Base-by-base conservation (phyloP, 768 basidiomycete species). In the Pisolithus sp. region DNA sequence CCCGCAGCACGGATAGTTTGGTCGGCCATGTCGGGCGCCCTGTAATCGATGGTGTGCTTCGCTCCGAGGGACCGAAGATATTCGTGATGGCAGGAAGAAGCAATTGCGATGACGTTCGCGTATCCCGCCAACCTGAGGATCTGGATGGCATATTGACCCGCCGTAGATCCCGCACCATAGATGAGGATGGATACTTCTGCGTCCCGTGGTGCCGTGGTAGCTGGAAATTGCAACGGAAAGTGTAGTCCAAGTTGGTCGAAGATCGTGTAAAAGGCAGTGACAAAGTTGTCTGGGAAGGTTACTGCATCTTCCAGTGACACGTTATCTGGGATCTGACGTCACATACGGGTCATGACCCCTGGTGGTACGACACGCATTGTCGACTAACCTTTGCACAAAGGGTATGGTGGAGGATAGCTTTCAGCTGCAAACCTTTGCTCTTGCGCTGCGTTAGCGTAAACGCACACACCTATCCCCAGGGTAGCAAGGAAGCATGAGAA, bases 71-170 rank as follows among this genome's bases (percentile, higher is more conserved):
- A 62, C 17, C 57, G 63, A n/a, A 76, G 64, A 53, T 71, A 67
- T 2, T 67, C 66, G 53, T 73, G 69, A 53, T 75, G 65, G 36
- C 63, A 65, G 40, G 64, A 52, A 1, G 74, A 76, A 6, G 76
- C 74, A 6, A 71, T 75, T 21, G 69, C 70, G 48, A 77, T 61
- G 39, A 77, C 62, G 28, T 67, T 71, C 28, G 60, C 73, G 63
- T 75, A 77, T 2, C 73, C 72, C 4, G 73, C 72, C 7, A 71
- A 56, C n/a, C 62, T 58, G 23, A 77, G 68, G n/a, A 77, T 62
- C 52, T 70, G 71, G 34, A 73, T 50, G 37, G 67, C 58, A 46
- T 73, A 76, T 43, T 69, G 62, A 1, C 73, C 76, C 6, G 69
- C 55, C 15, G 69, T 70, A 10, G 75, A 62, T 4, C 75, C 74